phyloP scores from a whole-genome alignment of 768 basidiomycete species.

The Cubamyces sp. region DNA sequence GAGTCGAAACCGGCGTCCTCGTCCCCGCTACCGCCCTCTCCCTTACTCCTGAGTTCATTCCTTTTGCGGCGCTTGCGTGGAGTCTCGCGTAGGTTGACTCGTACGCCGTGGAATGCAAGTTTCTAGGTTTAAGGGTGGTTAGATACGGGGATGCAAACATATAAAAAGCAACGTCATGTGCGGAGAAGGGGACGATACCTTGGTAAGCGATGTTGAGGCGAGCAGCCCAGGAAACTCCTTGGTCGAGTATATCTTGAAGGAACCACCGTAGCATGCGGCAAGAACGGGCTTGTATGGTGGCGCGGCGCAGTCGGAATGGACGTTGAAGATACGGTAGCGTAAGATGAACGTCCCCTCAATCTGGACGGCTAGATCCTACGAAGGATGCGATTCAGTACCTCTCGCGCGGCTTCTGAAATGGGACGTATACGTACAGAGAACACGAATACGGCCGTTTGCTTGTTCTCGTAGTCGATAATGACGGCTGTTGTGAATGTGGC shows the following conservation, averaged over 20 bases:
- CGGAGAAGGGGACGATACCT: conserved; percentile 41
- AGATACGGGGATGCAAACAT: conserved; percentile 36
- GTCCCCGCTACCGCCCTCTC: background rate
- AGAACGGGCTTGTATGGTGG: conserved; percentile 42
- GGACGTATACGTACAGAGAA: conserved; percentile 50
- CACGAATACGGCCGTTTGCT: conserved; percentile 59
- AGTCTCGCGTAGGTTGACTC: conserved; percentile 59
- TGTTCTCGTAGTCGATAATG: conserved; percentile 46
- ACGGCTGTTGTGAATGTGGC: conserved; percentile 32
- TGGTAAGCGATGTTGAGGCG: conserved; percentile 69
- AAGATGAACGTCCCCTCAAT: conserved; percentile 67
- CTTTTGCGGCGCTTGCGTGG: conserved; percentile 51
- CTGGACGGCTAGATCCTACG: conserved; percentile 69
- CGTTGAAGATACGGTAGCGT: conserved; percentile 69
- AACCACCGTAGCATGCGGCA: conserved; percentile 67
- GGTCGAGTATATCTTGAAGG: conserved; percentile 69
- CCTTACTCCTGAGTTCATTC: background rate
- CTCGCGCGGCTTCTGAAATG: background rate
- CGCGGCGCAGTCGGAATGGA: conserved; percentile 34
- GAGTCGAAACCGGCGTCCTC: no score
- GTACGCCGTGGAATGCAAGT: conserved; percentile 52
- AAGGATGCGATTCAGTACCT: background rate
- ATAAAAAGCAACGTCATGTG: background rate
- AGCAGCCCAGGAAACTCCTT: conserved; percentile 72
- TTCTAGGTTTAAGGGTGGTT: conserved; percentile 5